phyloP scores from a whole-genome alignment of 1,139 yeast genomes.

The Candida dubliniensis region DNA sequence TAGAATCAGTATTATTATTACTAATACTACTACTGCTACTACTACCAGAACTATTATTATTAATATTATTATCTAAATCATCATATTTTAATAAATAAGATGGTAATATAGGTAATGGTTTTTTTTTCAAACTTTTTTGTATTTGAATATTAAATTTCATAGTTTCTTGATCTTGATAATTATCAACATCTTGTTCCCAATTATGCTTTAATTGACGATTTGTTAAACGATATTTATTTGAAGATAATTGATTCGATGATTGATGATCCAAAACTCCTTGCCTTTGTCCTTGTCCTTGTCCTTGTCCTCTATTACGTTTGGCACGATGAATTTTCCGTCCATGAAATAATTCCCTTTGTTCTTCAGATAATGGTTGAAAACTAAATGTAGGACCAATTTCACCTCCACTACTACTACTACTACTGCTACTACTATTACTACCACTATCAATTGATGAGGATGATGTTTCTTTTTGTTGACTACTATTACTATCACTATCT shows the following conservation, averaged over 20 bases:
- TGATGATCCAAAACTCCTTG: neutral
- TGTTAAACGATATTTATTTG: neutral
- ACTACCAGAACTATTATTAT: too few species aligned
- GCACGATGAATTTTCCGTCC: slow-evolving; percentile 7
- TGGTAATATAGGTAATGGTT: slow-evolving; percentile 24
- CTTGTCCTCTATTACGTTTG: neutral
- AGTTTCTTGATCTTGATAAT: slow-evolving; percentile 8
- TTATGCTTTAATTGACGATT: slow-evolving; percentile 3
- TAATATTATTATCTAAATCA: too few species aligned
- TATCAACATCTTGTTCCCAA: slow-evolving; percentile 15
- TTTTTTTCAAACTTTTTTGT: slow-evolving; percentile 28
- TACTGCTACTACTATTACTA: slow-evolving; percentile 3
- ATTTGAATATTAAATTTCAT: slow-evolving; percentile 15
- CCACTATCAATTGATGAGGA: slow-evolving; percentile 8
- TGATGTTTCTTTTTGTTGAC: slow-evolving; percentile 8
- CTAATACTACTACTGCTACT: too few species aligned
- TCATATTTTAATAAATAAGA: slow-evolving; percentile 22
- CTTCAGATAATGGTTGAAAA: slow-evolving; percentile 6
- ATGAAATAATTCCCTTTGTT: neutral
- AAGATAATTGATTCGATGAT: neutral
- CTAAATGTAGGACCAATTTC: slow-evolving; percentile 5
- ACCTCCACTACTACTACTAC: slow-evolving; percentile 11
- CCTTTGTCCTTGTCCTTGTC: too few species aligned
- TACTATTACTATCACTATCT: slow-evolving; percentile 2
- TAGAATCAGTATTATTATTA: slow-evolving; percentile 28